Evolutionary conservation across 805 yeast species (phyloP).

Genomic region (Candida endomychidarum): DNA sequence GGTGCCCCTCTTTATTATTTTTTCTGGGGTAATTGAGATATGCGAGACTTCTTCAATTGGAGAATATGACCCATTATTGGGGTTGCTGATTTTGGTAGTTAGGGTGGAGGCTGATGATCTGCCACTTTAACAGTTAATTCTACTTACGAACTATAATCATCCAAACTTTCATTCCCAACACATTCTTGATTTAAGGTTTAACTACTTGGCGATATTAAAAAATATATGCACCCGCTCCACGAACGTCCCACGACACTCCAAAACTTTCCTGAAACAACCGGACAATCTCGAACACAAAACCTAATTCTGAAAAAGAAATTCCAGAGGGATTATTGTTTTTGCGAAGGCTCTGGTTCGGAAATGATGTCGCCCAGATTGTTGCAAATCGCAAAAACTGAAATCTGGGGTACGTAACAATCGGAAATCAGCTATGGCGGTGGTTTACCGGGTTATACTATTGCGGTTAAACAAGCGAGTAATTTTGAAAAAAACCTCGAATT

Average conservation of each 20-base stretch:
- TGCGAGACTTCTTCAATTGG: no score
- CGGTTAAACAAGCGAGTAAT: constrained; percentile 2
- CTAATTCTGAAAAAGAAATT: constrained; percentile 1
- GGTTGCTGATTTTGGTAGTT: no score
- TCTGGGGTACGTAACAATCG: constrained; percentile 11
- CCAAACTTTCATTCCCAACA: no score
- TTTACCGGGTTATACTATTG: background rate
- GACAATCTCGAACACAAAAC: background rate
- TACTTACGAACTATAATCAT: background rate
- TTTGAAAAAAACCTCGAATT: no score
- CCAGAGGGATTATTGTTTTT: constrained; percentile 3
- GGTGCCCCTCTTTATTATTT: no score
- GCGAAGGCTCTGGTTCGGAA: constrained; percentile 4
- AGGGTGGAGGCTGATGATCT: no score
- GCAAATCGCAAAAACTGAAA: constrained; percentile 9
- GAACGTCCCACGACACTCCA: background rate
- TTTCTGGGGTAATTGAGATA: no score
- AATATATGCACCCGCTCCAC: no score
- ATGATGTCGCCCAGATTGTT: constrained; percentile 5
- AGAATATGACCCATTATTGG: no score
- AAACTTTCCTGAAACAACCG: background rate
- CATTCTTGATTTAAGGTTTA: no score
- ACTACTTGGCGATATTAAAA: no score
- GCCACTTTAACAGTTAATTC: background rate
- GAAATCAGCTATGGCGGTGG: background rate